These are phyloP conservation scores for Aspergillus taichungensis DNA, from an alignment of 495 filamentous ascomycete species.

Conservation along the genomic window DNA sequence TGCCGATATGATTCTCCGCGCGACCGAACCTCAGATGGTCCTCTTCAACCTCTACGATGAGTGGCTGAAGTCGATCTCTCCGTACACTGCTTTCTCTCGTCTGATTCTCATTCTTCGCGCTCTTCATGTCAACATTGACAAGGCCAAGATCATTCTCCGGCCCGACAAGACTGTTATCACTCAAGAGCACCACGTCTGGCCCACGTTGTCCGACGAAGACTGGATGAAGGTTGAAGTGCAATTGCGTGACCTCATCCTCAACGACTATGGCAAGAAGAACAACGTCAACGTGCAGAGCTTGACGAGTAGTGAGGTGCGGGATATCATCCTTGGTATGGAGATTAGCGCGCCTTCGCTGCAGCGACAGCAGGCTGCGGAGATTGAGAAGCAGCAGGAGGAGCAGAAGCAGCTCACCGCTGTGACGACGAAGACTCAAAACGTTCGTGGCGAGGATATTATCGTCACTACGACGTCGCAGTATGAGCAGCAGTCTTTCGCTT, in stretches of 20 bases:
- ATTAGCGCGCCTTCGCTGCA: conserved; percentile 98
- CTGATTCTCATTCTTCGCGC: conserved; percentile 92
- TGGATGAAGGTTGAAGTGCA: conserved; percentile 99
- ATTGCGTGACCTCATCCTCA: conserved; percentile 89
- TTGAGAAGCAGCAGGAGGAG: conserved; percentile 97
- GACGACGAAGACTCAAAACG: conserved; percentile 96
- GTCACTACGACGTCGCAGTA: conserved; percentile 97
- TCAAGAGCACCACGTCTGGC: conserved; percentile 99
- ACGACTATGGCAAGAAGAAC: conserved; percentile 99
- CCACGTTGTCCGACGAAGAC: conserved; percentile 85
- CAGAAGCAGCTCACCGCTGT: conserved; percentile 94
- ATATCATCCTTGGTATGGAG: conserved; percentile 99
- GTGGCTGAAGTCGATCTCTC: conserved; percentile 97
- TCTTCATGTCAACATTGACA: conserved; percentile 95
- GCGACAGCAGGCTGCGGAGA: conserved; percentile 96
- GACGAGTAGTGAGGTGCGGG: conserved; percentile 92
- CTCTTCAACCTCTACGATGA: conserved; percentile 99
- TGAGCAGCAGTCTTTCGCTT: conserved; percentile 94
- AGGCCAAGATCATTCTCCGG: conserved; percentile 94
- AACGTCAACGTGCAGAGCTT: conserved; percentile 97
- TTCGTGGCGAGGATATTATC: conserved; percentile 95
- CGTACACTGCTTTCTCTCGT: conserved; percentile 97
- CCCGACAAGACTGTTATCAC: conserved; percentile 98
- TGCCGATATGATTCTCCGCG: conserved; percentile 96
- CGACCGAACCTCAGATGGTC: conserved; percentile 98